phyloP scores from a whole-genome alignment of 2,329 filamentous ascomycete species.

The Dichotomopilus funicola region DNA sequence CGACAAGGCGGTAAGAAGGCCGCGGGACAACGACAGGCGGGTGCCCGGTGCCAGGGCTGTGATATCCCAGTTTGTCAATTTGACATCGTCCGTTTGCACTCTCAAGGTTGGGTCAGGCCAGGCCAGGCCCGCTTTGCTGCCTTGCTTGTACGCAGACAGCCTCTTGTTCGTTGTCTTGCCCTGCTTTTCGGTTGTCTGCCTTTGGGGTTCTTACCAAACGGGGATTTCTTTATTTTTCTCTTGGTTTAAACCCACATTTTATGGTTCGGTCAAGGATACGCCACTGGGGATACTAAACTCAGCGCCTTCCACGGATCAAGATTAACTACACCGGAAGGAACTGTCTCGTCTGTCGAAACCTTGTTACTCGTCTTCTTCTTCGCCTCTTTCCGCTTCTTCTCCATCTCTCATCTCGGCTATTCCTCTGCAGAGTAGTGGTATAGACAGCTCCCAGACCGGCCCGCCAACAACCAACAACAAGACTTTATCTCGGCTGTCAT shows the following conservation, averaged over 20 bases:
- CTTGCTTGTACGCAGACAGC: neutral
- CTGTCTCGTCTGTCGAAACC: neutral
- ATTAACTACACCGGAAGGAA: neutral
- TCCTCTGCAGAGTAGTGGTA: neutral
- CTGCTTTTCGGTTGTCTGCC: neutral
- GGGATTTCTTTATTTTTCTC: no score
- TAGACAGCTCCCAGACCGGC: neutral
- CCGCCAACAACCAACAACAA: neutral
- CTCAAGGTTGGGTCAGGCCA: neutral
- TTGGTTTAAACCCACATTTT: no score
- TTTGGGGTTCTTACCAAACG: no score
- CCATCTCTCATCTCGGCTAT: neutral
- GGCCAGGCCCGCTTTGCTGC: constrained; percentile 2
- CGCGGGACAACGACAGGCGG: neutral
- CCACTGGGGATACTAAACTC: no score
- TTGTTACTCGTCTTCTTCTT: neutral
- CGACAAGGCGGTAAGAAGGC: constrained; percentile 4
- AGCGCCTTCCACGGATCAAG: neutral
- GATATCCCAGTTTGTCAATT: neutral
- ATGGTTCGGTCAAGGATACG: no score
- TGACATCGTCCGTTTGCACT: constrained; percentile 11
- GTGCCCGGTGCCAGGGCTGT: constrained; percentile 5
- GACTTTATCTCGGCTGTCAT: neutral
- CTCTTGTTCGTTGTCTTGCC: neutral
- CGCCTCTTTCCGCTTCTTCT: neutral